Conservation (phyloP, 495 filamentous ascomycete genomes). For the Choiromyces venosus region DNA sequence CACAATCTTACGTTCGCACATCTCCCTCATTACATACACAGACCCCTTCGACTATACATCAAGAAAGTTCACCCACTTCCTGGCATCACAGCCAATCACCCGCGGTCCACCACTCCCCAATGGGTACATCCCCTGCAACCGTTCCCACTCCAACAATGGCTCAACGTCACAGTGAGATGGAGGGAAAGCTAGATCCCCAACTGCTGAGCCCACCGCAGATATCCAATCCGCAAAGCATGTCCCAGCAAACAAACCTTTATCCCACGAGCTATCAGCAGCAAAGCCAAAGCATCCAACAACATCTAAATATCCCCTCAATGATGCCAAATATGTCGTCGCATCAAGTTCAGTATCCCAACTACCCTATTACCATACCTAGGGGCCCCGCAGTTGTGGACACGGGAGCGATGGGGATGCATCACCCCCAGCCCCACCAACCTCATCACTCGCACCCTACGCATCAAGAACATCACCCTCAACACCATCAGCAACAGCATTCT, state of each 20-base stretch:
- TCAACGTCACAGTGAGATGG: constrained; percentile 22
- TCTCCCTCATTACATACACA: constrained; percentile 22
- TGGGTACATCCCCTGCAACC: constrained; percentile 19
- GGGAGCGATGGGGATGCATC: constrained; percentile 29
- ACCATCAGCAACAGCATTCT: constrained; percentile 30
- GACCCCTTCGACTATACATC: constrained; percentile 13
- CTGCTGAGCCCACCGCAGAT: constrained; percentile 26
- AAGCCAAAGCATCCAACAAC: constrained; percentile 13
- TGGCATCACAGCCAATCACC: constrained; percentile 37
- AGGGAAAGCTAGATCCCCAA: constrained; percentile 31
- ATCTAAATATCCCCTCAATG: constrained; percentile 21
- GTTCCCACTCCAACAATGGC: constrained; percentile 28
- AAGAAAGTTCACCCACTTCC: constrained; percentile 23
- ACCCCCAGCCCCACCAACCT: constrained; percentile 35
- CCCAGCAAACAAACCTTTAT: neutral
- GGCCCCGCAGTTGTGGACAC: constrained; percentile 24
- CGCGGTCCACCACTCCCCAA: constrained; percentile 32
- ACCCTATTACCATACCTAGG: constrained; percentile 28
- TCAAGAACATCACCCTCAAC: constrained; percentile 8
- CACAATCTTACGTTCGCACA: constrained; percentile 21
- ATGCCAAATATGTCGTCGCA: constrained; percentile 28
- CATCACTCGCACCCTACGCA: neutral
- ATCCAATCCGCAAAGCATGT: constrained; percentile 13
- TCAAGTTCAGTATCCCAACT: constrained; percentile 27
- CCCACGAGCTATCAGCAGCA: constrained; percentile 26